Percentiles rank a stretch among this genome's conserved stretches.
Evolutionary conservation across 2,329 filamentous ascomycete species (phyloP).

Genomic region (Tolypocladium inflatum): DNA sequence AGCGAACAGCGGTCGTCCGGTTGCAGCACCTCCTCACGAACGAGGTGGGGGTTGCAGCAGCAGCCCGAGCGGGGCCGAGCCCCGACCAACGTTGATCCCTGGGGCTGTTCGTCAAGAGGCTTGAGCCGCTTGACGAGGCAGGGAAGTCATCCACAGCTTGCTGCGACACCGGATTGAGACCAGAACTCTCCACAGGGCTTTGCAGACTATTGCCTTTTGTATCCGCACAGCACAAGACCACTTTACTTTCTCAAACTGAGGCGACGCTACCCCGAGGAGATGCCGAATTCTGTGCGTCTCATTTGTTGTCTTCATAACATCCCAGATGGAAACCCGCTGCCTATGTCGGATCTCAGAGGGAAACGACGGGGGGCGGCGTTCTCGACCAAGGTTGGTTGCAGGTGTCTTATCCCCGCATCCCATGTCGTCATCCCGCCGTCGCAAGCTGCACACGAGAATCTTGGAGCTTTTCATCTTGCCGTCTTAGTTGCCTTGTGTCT

Average conservation of each 20-base stretch:
- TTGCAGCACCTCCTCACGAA: neutral
- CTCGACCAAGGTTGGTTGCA: neutral
- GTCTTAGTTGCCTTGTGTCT: neutral
- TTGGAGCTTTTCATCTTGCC: no score
- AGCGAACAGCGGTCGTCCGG: no score
- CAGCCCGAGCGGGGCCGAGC: neutral
- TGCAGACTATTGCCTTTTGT: neutral
- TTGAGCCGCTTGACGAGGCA: neutral
- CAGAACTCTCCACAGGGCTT: neutral
- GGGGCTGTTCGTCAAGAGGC: neutral
- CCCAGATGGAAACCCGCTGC: neutral
- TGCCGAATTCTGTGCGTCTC: neutral
- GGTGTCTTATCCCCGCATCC: neutral
- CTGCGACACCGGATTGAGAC: neutral
- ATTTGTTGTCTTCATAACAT: neutral
- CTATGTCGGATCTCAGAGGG: neutral
- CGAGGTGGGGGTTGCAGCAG: neutral
- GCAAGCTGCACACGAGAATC: neutral
- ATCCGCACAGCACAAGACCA: neutral
- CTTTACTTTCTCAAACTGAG: neutral
- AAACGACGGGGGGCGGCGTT: neutral
- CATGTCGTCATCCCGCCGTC: constrained; percentile 1
- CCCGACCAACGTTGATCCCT: neutral
- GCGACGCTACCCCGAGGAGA: neutral
- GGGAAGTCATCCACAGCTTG: neutral